Base-by-base conservation (phyloP, 495 filamentous ascomycete species). In the Zalerion maritima region DNA sequence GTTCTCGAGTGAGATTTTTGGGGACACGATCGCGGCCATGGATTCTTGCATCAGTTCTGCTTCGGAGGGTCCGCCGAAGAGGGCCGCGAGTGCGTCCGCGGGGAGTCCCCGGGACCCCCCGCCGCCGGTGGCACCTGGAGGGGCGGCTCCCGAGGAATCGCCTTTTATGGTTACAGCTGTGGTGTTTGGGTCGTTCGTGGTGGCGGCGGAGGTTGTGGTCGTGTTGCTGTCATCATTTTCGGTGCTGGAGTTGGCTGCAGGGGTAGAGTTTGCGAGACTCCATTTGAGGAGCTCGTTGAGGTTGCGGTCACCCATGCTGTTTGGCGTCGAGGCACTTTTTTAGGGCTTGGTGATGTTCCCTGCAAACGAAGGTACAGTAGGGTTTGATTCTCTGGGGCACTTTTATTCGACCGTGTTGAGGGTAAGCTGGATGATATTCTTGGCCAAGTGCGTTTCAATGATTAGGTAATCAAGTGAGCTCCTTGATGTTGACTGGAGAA, bases 31-130 rank as follows among this genome's bases (percentile, higher is more conserved):
- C 18, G 76, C 71, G 10, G 61, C 66, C 70, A 97, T 89, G 26
- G 79, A 64, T 19, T 73, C 71, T 29, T 69, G 71, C 89, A 97
- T 96, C 8, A 85, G 62, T 22, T 93, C 82, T 5, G 87, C 82
- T 29, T 97, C 89, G 7, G 73, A 78, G 18, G 82, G 85, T 2
- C 73, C 75, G 42, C 65, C 66, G 49, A 96, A 67, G 26, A 97
- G 70, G 3, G 75, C 51, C 12, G 69, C 71, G 19, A 96, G 62
- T 30, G 71, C 65, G 14, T 75, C 68, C 2, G 73, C 55, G 41
- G 73, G 71, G 42, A 89, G 60, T n/a, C n/a, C n/a, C n/a, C n/a
- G n/a, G n/a, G n/a, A n/a, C n/a, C n/a, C n/a, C n/a, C n/a, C n/a
- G 14, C 50, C 53, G 26, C 52, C 21, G 10, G 53, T 35, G 17